Percentiles rank a stretch among this genome's conserved stretches.
Conservation (phyloP, 805 yeast species). For the Cephaloascus fragrans region DNA sequence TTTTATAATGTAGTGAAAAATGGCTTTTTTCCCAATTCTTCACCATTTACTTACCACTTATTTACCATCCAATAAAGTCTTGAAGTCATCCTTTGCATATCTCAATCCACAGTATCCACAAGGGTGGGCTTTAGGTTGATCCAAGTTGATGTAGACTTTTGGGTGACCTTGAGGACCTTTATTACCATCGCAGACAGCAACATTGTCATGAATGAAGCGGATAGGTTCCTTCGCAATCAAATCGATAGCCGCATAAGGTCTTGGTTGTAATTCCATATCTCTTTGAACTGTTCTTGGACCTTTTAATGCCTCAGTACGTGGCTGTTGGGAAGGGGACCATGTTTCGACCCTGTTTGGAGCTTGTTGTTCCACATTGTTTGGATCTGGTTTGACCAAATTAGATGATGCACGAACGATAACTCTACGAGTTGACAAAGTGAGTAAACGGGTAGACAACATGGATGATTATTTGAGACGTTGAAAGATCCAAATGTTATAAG, state of each 20-base stretch:
- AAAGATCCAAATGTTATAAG: no score
- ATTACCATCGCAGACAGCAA: constrained; percentile 82
- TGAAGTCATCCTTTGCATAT: constrained; percentile 46
- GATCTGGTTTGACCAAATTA: constrained; percentile 8
- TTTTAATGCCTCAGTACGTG: constrained; percentile 45
- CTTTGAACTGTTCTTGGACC: constrained; percentile 65
- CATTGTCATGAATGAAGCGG: constrained; percentile 45
- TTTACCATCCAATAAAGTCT: constrained; percentile 25
- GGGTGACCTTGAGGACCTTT: constrained; percentile 75
- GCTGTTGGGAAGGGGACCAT: constrained; percentile 66
- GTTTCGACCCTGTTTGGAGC: constrained; percentile 67
- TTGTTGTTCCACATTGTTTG: constrained; percentile 32
- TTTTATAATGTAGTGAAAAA: no score
- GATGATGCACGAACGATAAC: background rate
- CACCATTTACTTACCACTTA: no score
- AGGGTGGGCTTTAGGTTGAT: constrained; percentile 58
- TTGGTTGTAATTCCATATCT: constrained; percentile 62
- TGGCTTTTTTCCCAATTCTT: no score
- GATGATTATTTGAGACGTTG: no score
- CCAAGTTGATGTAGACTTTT: constrained; percentile 70
- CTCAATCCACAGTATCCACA: constrained; percentile 80
- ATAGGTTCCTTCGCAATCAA: constrained; percentile 69
- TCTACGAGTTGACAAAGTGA: background rate
- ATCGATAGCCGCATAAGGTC: constrained; percentile 78
- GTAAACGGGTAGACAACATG: constrained; percentile 2